phyloP scores from a whole-genome alignment of 2,329 filamentous ascomycete genomes.

The Aspergillus eucalypticola region DNA sequence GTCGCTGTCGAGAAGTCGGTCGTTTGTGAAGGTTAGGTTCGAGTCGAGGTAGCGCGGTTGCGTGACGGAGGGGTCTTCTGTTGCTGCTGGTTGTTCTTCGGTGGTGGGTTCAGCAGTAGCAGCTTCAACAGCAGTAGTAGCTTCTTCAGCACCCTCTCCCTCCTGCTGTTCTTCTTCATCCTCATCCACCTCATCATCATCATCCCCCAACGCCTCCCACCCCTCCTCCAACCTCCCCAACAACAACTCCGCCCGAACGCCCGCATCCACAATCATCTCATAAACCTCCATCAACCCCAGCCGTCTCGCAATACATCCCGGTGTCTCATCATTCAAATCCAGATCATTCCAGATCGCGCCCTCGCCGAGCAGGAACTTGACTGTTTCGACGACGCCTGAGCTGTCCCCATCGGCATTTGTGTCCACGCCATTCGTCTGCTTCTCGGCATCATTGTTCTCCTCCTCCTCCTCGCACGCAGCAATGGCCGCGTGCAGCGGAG shows the following conservation, averaged over 20 bases:
- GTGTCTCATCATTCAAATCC: slow-evolving; percentile 82
- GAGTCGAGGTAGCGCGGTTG: slow-evolving; percentile 70
- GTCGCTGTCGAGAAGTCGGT: slow-evolving; percentile 70
- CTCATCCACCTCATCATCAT: slow-evolving; percentile 44
- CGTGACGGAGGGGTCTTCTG: slow-evolving; percentile 49
- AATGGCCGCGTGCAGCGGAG: slow-evolving; percentile 86
- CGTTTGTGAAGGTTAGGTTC: slow-evolving; percentile 62
- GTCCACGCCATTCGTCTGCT: slow-evolving; percentile 16
- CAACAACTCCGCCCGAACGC: slow-evolving; percentile 84
- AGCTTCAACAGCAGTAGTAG: neutral
- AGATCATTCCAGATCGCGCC: slow-evolving; percentile 98
- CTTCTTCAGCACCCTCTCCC: slow-evolving; percentile 17
- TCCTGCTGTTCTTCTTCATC: slow-evolving; percentile 26
- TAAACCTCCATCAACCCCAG: slow-evolving; percentile 73
- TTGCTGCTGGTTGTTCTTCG: slow-evolving; percentile 20
- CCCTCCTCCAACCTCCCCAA: slow-evolving; percentile 79
- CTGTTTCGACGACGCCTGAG: slow-evolving; percentile 53
- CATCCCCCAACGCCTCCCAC: slow-evolving; percentile 68
- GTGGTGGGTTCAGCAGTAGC: neutral
- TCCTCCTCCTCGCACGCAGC: slow-evolving; percentile 62
- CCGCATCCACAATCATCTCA: slow-evolving; percentile 80
- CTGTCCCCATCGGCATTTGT: slow-evolving; percentile 24
- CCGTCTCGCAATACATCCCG: slow-evolving; percentile 76
- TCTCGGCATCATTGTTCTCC: neutral
- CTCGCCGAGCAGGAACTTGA: slow-evolving; percentile 76